Evolutionary conservation across 1,284 basidiomycete genomes (phyloP).

Genomic region (Ustilago crameri): DNA sequence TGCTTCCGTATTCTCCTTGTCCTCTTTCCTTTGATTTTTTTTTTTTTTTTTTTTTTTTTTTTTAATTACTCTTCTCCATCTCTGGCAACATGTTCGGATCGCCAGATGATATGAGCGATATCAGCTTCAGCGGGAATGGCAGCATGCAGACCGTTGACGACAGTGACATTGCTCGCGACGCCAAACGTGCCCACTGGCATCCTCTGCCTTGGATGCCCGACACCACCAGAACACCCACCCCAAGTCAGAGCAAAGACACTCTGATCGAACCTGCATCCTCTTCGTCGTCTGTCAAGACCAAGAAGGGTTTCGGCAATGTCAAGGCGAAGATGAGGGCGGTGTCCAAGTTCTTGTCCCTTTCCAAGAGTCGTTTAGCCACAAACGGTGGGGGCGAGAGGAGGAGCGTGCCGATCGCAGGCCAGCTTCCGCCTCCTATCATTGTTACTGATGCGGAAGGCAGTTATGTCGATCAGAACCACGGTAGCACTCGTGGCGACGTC

Average conservation of each 20-base stretch:
- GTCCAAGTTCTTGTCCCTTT: constrained; percentile 9
- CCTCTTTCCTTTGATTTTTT: not conserved
- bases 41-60: not conserved
- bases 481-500: constrained; percentile 1
- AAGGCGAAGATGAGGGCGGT: constrained; percentile 35
- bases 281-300: constrained; percentile 5
- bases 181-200: constrained; percentile 26
- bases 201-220: constrained; percentile 14
- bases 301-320: constrained; percentile 12
- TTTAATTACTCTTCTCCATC: not conserved
- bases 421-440: not conserved
- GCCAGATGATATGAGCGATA: constrained; percentile 30
- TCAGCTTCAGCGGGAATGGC: constrained; percentile 5
- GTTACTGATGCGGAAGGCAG: not conserved
- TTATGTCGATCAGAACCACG: not conserved
- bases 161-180: constrained; percentile 33
- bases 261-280: constrained; percentile 13
- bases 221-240: not conserved
- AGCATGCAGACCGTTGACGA: constrained; percentile 18
- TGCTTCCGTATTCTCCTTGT: no score
- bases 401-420: constrained; percentile 14
- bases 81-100: constrained; percentile 24
- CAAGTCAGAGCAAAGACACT: constrained; percentile 15
- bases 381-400: not conserved
- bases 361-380: constrained; percentile 8